A percentile compares a stretch with the other conserved stretches of the same genome.
Conservation (phyloP, 2,329 filamentous ascomycete genomes). For the Leptographium radiaticola region DNA sequence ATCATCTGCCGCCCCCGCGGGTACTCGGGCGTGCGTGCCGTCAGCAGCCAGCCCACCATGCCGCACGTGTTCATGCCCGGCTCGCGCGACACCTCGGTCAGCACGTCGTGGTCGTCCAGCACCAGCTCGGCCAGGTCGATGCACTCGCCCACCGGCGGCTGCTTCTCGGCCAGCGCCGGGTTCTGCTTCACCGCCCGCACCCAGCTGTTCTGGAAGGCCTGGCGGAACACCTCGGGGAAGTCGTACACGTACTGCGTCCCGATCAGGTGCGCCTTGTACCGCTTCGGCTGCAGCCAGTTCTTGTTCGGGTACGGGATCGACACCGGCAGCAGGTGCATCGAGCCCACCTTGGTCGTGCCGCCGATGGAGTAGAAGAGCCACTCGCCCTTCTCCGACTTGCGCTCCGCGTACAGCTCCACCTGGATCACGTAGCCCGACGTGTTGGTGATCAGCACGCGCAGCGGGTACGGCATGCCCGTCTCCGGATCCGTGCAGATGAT, state of each 20-base stretch:
- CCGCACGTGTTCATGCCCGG: slow-evolving; percentile 91
- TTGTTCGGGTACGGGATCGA: slow-evolving; percentile 92
- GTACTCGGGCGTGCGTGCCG: slow-evolving; percentile 90
- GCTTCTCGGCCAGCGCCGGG: slow-evolving; percentile 61
- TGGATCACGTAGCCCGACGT: slow-evolving; percentile 96
- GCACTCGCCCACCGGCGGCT: slow-evolving; percentile 78
- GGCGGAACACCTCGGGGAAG: slow-evolving; percentile 98
- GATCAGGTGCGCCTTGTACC: slow-evolving; percentile 99
- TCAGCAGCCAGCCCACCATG: slow-evolving; percentile 98
- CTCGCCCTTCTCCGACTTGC: slow-evolving; percentile 94
- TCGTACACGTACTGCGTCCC: slow-evolving; percentile 99
- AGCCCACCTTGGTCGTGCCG: slow-evolving; percentile 85
- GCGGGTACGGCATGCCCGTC: slow-evolving; percentile 75
- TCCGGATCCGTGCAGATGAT: slow-evolving; percentile 90
- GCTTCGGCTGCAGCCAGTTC: slow-evolving; percentile 96
- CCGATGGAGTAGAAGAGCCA: slow-evolving; percentile 99
- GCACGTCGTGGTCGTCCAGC: slow-evolving; percentile 81
- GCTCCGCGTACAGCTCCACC: slow-evolving; percentile 94
- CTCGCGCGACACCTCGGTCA: slow-evolving; percentile 87
- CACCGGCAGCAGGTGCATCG: slow-evolving; percentile 87
- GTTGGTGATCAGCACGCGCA: slow-evolving; percentile 95
- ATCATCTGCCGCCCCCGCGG: slow-evolving; percentile 84
- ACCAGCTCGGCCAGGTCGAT: slow-evolving; percentile 91
- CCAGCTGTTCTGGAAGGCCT: slow-evolving; percentile 96
- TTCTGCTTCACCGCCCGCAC: slow-evolving; percentile 60